Evolutionary conservation across 805 yeast species (phyloP), one percentile per base, ranked within the genome.

Genomic region (Candida golubevii): DNA sequence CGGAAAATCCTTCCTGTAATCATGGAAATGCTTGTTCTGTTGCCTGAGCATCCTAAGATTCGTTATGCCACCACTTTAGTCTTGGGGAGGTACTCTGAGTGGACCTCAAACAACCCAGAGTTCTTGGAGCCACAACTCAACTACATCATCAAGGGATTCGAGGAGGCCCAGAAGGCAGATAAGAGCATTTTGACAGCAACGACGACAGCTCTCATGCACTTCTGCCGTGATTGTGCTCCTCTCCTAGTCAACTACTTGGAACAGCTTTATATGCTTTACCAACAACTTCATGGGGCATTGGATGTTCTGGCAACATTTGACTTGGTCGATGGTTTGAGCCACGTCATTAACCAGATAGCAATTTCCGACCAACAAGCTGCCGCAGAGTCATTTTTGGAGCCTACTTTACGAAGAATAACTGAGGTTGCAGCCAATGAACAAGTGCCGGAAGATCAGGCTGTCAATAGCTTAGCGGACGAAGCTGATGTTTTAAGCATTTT

Each of bases 11-110:
- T 91, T 50, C 96, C 97, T 1, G 77, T 80, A 45, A 80, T 90
- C 51, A 79, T 87, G 95, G 74, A 78, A 36, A 63, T 74, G 48
- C 68, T 87, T 31, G 75, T 81, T 29, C 81, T 76, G 57, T 68
- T 88, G 43, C 96, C 97, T 0, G 91, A 87, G 53, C 89, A 88
- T 58, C 82, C 85, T 15, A 87, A 88, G 59, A 80, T 93, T 41
- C 76, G 96, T 61, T 93, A 91, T 59, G 95, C 98, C 7, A 89
- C 96, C 1, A 88, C 96, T 0, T 73, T 93, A 58, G 96, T 93
- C 1, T 69, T 93, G 34, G 98, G 99, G n/a, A 75, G 99, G 56
- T 93, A 93, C 63, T 87, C 98, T 1, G 88, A 85, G 66, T 93
- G 99, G 97, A 88, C 98, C 0, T 71, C 89, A 4, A 76, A 80